Base-by-base conservation (phyloP, 116 monocot genomes). In the Dioscorea cayenensis region DNA sequence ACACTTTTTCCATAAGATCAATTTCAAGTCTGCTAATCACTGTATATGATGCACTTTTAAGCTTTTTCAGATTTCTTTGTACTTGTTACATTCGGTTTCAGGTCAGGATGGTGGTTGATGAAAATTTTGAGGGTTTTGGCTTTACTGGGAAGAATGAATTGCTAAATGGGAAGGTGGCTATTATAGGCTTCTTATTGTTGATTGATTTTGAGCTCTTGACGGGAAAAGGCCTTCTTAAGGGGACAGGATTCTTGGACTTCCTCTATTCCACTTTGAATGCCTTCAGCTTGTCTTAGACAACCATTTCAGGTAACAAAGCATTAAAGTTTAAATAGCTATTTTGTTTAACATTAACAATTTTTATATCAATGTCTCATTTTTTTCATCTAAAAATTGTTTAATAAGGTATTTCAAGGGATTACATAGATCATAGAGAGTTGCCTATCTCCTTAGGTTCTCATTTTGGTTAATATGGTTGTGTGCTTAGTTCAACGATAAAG, bases 91-190 rank as follows among this genome's bases (percentile, higher is more conserved):
- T 72, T 22, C 21, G 35, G n/a, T 77, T 69, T 71, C 86, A 96
- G 96, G 92, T 96, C n/a, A 78, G 92, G 79, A 96, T 96, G 96
- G 82, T 96, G 14, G 82, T 96, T 28, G 92, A 90, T 80, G 96
- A 96, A 77, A 82, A 80, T 71, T 75, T 71, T 66, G 86, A 73
- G 64, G 92, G 90, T 50, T 96, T 96, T 88, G 96, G 96, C 73
- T 96, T 96, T 76, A 90, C 84, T 36, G 38, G 72, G 51, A 77
- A 63, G 51, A 92, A 88, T 82, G 96, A 96, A 79, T 3, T 92
- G 71, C 80, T 96, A 43, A 96, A 96, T 83, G 95, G 95, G 59
- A 95, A 87, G 80, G 92, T 90, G 69, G 95, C 96, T 67, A 86
- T 90, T 49, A 88, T 92, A 67, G 96, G 96, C 58, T 96, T 96